Percentiles rank a stretch among this genome's conserved stretches.
Evolutionary conservation across 352 stramenopile genomes (phyloP).

Genomic region (Globisporangium solare): DNA sequence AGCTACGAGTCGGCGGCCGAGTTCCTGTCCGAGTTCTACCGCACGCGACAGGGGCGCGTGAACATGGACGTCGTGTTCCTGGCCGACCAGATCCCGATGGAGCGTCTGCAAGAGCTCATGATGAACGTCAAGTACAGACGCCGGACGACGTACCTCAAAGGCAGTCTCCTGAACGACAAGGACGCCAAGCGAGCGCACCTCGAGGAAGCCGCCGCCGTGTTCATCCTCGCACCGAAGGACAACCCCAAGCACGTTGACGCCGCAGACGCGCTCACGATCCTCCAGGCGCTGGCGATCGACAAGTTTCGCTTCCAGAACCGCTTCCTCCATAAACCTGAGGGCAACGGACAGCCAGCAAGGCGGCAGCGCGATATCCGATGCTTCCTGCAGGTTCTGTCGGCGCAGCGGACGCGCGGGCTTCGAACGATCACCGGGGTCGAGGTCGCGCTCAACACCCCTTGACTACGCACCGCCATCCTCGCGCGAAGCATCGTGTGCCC

Average conservation of each 20-base stretch:
- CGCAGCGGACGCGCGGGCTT: constrained; percentile 32
- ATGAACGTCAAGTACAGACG: constrained; percentile 39
- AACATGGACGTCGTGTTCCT: constrained; percentile 66
- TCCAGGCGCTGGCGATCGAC: constrained; percentile 50
- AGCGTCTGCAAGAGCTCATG: constrained; percentile 33
- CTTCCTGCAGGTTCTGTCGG: constrained; percentile 51
- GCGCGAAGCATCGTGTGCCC: constrained; percentile 48
- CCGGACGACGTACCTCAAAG: constrained; percentile 51
- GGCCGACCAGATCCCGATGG: constrained; percentile 25
- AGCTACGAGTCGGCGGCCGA: constrained; percentile 37
- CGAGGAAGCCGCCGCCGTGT: constrained; percentile 40
- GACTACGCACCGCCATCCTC: constrained; percentile 41
- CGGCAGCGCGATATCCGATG: constrained; percentile 24
- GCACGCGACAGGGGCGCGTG: constrained; percentile 40
- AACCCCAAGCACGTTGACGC: constrained; percentile 32
- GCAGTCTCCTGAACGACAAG: constrained; percentile 44
- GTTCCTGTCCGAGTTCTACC: constrained; percentile 65
- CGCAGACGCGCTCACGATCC: constrained; percentile 42
- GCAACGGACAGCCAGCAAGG: constrained; percentile 1
- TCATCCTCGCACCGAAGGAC: constrained; percentile 52
- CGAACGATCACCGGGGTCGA: constrained; percentile 53
- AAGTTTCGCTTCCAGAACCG: constrained; percentile 41
- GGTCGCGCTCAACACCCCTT: constrained; percentile 41
- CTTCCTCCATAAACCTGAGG: constrained; percentile 8
- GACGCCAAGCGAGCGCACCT: constrained; percentile 45